A percentile compares a stretch with the other conserved stretches of the same genome.
Conservation (phyloP, 106 monocot genomes). For the Platanthera zijinensis region DNA sequence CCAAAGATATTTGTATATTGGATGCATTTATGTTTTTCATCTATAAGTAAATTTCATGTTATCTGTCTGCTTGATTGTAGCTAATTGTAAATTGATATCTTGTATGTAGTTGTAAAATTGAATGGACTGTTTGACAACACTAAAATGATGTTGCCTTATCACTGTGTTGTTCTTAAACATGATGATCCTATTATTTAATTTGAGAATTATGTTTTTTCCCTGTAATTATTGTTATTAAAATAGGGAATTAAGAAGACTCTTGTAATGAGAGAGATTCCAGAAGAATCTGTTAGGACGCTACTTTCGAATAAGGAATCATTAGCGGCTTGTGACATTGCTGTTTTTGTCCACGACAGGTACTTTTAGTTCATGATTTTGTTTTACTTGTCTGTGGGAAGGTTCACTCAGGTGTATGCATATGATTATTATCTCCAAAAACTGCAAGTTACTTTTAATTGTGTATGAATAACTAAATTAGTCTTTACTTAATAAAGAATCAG, state of each 20-base stretch:
- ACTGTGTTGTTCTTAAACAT: neutral
- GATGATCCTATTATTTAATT: neutral
- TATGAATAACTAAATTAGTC: too few relatives aligned
- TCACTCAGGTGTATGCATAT: too few relatives aligned
- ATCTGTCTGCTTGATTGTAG: neutral
- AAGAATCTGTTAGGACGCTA: slow-evolving; percentile 55
- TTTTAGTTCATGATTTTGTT: neutral
- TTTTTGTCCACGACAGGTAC: slow-evolving; percentile 95
- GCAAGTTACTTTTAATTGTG: too few relatives aligned
- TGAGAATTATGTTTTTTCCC: neutral
- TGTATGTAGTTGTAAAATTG: neutral
- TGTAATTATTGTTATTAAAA: slow-evolving; percentile 3
- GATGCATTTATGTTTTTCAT: neutral
- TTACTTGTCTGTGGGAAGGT: neutral
- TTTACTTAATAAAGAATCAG: too few relatives aligned
- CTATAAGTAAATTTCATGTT: neutral
- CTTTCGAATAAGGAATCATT: slow-evolving; percentile 72
- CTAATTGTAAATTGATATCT: neutral
- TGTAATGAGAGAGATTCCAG: slow-evolving; percentile 85
- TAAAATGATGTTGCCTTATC: neutral
- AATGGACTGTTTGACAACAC: neutral
- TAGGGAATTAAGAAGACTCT: slow-evolving; percentile 82
- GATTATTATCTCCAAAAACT: too few relatives aligned
- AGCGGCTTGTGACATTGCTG: slow-evolving; percentile 78
- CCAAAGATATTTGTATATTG: neutral